Evolutionary conservation across 2,329 filamentous ascomycete species (phyloP).

Genomic region (Botrytis squamosa): DNA sequence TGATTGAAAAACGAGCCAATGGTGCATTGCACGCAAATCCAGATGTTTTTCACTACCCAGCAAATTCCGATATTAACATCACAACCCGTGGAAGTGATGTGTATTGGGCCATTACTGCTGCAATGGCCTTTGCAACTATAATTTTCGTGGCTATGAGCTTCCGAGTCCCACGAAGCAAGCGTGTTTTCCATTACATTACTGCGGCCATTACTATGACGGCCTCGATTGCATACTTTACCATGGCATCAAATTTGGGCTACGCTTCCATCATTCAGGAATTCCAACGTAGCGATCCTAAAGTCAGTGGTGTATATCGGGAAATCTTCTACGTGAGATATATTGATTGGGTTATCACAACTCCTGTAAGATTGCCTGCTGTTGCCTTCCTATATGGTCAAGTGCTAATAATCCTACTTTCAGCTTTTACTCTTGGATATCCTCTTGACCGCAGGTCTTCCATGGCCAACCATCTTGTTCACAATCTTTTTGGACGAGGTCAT

Average conservation of each 20-base stretch:
- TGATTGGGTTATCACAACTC: constrained; percentile 63
- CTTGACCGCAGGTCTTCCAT: constrained; percentile 63
- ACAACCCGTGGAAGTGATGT: constrained; percentile 60
- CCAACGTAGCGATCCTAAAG: constrained; percentile 43
- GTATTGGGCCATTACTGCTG: constrained; percentile 60
- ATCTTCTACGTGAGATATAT: constrained; percentile 68
- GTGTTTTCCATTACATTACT: constrained; percentile 65
- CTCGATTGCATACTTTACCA: constrained; percentile 62
- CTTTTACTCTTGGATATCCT: constrained; percentile 61
- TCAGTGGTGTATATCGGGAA: constrained; percentile 54
- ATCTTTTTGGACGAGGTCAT: constrained; percentile 64
- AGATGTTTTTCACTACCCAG: constrained; percentile 32
- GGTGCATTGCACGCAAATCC: constrained; percentile 31
- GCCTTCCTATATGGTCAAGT: not conserved
- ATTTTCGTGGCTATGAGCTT: constrained; percentile 52
- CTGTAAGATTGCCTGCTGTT: constrained; percentile 37
- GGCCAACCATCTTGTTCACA: constrained; percentile 61
- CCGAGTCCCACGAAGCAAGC: constrained; percentile 53
- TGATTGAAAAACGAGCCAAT: constrained; percentile 24
- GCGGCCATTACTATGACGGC: constrained; percentile 57
- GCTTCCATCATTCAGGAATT: constrained; percentile 63
- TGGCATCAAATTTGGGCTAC: constrained; percentile 66
- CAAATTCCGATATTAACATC: constrained; percentile 53
- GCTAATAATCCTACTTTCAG: constrained; percentile 4
- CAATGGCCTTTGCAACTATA: constrained; percentile 57